A percentile compares a stretch with the other conserved stretches of the same genome.
Conservation (phyloP, 192 early-diverging fungal species). For the Podila clonocystis region DNA sequence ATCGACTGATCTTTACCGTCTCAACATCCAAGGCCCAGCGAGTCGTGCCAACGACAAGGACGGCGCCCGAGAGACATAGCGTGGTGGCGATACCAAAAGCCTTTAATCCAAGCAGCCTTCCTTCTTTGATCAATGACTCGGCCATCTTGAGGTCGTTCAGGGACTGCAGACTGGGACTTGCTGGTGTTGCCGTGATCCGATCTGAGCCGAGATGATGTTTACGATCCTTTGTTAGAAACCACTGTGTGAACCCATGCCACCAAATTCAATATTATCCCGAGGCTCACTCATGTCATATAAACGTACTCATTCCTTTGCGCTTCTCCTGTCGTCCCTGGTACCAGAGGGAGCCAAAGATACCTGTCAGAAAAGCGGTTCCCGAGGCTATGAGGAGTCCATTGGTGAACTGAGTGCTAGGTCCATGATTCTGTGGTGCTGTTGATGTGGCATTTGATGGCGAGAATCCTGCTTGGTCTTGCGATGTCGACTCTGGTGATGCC, state of each 20-base stretch:
- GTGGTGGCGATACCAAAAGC: constrained; percentile 47
- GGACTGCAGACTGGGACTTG: constrained; percentile 23
- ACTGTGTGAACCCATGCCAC: not conserved
- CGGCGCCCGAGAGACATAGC: constrained; percentile 37
- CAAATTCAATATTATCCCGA: not conserved
- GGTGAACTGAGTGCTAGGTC: constrained; percentile 36
- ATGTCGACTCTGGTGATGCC: not conserved
- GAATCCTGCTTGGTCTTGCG: not conserved
- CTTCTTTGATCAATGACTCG: constrained; percentile 38
- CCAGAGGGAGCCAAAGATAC: constrained; percentile 51
- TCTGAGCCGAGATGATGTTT: not conserved
- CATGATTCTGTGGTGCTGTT: not conserved
- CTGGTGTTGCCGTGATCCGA: constrained; percentile 10
- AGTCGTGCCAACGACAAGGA: constrained; percentile 33
- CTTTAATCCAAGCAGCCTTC: constrained; percentile 36
- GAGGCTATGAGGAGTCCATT: constrained; percentile 44
- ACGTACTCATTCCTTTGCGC: constrained; percentile 33
- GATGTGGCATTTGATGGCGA: not conserved
- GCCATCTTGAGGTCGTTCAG: constrained; percentile 35
- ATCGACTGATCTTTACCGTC: constrained; percentile 18
- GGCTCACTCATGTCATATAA: not conserved
- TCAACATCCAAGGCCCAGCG: constrained; percentile 48
- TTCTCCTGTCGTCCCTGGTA: constrained; percentile 41
- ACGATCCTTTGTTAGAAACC: not conserved
- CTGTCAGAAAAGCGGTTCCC: constrained; percentile 36